A percentile compares a stretch with the other conserved stretches of the same genome.
Conservation (phyloP, 2,329 filamentous ascomycete species). For the Chalaropsis thielavioides region DNA sequence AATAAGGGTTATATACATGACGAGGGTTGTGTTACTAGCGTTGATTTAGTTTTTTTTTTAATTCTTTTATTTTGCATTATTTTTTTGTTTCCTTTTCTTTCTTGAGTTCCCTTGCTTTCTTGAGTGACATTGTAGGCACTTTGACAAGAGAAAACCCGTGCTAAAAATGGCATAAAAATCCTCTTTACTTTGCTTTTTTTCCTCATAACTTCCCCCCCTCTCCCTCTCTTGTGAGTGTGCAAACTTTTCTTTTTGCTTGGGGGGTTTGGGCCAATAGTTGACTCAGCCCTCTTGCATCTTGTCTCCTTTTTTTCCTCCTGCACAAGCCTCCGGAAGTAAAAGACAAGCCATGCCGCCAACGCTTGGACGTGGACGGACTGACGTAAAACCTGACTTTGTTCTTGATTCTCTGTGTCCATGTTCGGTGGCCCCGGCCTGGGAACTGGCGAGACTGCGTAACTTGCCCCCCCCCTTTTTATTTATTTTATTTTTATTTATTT, state of each 20-base stretch:
- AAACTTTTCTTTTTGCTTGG: not conserved
- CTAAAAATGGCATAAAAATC: not conserved
- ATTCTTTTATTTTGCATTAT: not conserved
- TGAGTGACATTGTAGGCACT: not conserved
- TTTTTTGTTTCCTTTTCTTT: not conserved
- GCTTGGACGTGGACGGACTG: not conserved
- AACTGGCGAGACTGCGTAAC: not conserved
- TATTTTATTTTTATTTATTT: not conserved
- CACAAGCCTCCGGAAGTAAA: not conserved
- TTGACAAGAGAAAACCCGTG: not conserved
- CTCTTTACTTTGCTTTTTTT: not conserved
- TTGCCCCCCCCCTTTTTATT: not conserved
- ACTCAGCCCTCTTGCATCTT: slow-evolving; percentile 1
- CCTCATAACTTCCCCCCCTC: not conserved
- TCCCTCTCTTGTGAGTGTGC: not conserved
- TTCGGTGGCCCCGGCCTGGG: not conserved
- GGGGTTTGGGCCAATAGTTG: not conserved
- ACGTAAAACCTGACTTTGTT: not conserved
- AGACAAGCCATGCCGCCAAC: not conserved
- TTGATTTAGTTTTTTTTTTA: too few relatives aligned
- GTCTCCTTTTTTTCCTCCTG: not conserved
- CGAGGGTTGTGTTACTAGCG: not conserved
- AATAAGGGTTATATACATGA: not conserved
- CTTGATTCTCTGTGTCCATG: slow-evolving; percentile 2
- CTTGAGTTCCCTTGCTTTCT: not conserved